Evolutionary conservation across 441 rosid species (phyloP).

Genomic region (Macaranga tanarius): DNA sequence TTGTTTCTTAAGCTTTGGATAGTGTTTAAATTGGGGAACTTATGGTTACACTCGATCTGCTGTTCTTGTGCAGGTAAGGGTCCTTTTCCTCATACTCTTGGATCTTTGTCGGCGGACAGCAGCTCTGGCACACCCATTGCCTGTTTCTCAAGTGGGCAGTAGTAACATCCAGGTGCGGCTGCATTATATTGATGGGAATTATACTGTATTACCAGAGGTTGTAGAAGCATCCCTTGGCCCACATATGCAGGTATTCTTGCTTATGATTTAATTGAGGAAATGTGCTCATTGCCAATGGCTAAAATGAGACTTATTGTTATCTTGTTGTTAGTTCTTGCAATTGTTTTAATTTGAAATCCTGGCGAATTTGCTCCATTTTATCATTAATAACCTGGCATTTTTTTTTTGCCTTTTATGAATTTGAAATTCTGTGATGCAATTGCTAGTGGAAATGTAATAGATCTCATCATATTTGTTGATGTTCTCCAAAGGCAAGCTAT

Average conservation of each 20-base stretch:
- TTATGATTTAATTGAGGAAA: neutral
- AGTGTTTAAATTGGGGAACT: neutral
- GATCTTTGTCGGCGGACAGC: conserved; percentile 96
- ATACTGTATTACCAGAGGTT: conserved; percentile 97
- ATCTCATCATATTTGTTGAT: neutral
- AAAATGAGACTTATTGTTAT: neutral
- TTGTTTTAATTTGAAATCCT: no score
- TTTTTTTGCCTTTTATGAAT: neutral
- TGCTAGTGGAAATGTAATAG: neutral
- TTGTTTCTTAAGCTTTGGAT: neutral
- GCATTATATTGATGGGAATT: conserved; percentile 96
- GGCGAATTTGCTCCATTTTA: neutral
- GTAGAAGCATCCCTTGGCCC: conserved; percentile 99
- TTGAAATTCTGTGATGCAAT: neutral
- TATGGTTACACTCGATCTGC: neutral
- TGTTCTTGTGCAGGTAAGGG: conserved; percentile 72
- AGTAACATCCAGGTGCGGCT: conserved; percentile 90
- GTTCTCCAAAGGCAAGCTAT: neutral
- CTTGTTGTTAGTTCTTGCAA: no score
- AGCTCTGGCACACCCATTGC: conserved; percentile 71
- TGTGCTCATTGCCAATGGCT: neutral
- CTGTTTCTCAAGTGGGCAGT: conserved; percentile 94
- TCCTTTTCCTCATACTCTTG: conserved; percentile 95
- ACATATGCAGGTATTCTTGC: conserved; percentile 85
- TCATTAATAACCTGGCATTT: neutral